Conservation (phyloP, 2,329 filamentous ascomycete genomes). For the Moelleriella libera region DNA sequence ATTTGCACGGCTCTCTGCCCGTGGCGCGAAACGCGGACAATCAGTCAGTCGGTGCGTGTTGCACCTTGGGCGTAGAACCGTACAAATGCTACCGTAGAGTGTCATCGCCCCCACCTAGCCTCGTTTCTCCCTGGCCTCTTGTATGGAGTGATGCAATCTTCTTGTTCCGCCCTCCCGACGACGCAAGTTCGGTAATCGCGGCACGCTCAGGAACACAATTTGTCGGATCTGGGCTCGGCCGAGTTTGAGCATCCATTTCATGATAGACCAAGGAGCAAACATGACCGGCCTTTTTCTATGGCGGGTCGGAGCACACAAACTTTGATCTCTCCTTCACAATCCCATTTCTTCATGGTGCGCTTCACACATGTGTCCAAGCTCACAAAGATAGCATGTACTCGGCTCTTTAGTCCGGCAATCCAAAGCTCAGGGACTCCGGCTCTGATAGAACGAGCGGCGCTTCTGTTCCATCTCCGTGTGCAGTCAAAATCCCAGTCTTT, state of each 20-base stretch:
- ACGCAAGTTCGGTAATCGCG: background rate
- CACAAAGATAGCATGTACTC: constrained; percentile 35
- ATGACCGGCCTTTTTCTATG: no score
- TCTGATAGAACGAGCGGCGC: constrained; percentile 46
- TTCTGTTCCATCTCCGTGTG: background rate
- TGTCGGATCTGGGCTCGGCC: background rate
- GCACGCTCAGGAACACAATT: background rate
- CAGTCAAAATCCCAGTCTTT: constrained; percentile 15
- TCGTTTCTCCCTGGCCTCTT: background rate
- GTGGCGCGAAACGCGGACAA: background rate
- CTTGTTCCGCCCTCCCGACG: background rate
- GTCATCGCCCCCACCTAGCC: background rate
- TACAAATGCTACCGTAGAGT: background rate
- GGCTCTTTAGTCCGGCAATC: constrained; percentile 48
- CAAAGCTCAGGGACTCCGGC: constrained; percentile 42
- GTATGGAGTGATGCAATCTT: background rate
- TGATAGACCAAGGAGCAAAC: background rate
- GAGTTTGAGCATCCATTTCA: background rate
- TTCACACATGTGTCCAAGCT: no score
- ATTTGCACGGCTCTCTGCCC: background rate
- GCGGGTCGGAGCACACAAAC: no score
- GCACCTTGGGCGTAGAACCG: background rate
- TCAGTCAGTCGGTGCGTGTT: background rate
- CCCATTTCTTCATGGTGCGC: no score
- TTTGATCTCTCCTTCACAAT: no score